These are phyloP conservation scores for Aspergillus sp. DNA, from an alignment of 2,329 filamentous ascomycete species.

Conservation along the genomic window DNA sequence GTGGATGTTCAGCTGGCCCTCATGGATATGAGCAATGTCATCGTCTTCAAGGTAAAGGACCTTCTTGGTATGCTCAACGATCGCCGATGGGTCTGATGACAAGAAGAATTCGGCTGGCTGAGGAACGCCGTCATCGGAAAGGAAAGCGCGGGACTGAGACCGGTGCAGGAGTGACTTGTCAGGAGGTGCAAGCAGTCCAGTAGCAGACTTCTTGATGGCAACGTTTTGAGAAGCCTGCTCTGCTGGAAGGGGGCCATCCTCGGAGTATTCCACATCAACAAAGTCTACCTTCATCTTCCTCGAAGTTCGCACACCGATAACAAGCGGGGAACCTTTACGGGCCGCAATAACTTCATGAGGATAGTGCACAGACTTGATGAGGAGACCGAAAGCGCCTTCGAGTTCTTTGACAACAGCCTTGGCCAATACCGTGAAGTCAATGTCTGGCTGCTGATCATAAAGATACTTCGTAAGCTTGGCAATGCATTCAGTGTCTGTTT, in stretches of 20 bases:
- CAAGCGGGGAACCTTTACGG: slow-evolving; percentile 95
- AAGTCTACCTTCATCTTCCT: slow-evolving; percentile 99
- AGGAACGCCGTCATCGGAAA: slow-evolving; percentile 96
- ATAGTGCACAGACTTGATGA: slow-evolving; percentile 98
- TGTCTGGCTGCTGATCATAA: slow-evolving; percentile 87
- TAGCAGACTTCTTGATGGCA: slow-evolving; percentile 85
- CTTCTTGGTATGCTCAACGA: slow-evolving; percentile 99
- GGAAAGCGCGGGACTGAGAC: slow-evolving; percentile 97
- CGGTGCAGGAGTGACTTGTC: slow-evolving; percentile 98
- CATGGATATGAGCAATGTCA: slow-evolving; percentile 99
- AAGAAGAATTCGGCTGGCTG: slow-evolving; percentile 99
- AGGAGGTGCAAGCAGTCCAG: slow-evolving; percentile 76
- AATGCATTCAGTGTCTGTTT: slow-evolving; percentile 99
- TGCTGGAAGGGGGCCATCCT: slow-evolving; percentile 83
- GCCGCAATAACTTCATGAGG: slow-evolving; percentile 97
- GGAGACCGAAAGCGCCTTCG: slow-evolving; percentile 92
- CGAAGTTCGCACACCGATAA: slow-evolving; percentile 93
- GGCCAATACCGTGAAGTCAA: slow-evolving; percentile 93
- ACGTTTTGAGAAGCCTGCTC: slow-evolving; percentile 96
- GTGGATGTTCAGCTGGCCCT: slow-evolving; percentile 98
- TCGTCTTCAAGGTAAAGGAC: slow-evolving; percentile 99
- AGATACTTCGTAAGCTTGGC: slow-evolving; percentile 99
- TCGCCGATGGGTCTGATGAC: slow-evolving; percentile 95
- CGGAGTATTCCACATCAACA: slow-evolving; percentile 95
- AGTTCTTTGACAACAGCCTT: slow-evolving; percentile 99